Evolutionary conservation across 192 early-diverging fungal genomes (phyloP).

Genomic region (Mortierella claussenii): DNA sequence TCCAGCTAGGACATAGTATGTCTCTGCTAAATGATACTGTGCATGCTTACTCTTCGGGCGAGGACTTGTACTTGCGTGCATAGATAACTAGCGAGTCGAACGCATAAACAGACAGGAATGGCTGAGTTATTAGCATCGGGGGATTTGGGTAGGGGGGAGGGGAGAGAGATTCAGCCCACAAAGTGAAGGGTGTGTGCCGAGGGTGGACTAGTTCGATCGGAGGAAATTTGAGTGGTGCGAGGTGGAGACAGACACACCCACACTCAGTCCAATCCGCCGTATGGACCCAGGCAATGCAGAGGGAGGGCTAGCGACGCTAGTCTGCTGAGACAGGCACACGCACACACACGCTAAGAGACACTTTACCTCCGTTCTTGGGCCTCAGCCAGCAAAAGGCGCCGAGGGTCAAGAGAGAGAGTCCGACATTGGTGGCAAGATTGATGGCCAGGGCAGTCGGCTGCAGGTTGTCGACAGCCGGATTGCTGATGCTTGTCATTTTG

Average conservation of each 20-base stretch:
- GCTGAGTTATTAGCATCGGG: too few relatives aligned
- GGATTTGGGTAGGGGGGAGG: too few relatives aligned
- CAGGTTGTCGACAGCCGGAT: constrained; percentile 6
- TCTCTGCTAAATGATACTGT: not conserved
- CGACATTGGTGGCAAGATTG: constrained; percentile 47
- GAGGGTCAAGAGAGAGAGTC: constrained; percentile 35
- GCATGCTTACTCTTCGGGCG: constrained; percentile 34
- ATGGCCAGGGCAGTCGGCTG: constrained; percentile 31
- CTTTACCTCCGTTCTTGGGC: constrained; percentile 51
- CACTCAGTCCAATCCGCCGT: too few relatives aligned
- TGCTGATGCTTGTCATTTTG: constrained; percentile 15
- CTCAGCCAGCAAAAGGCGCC: constrained; percentile 47
- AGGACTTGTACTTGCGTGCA: constrained; percentile 39
- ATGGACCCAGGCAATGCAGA: too few relatives aligned
- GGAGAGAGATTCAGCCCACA: too few relatives aligned
- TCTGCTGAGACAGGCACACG: too few relatives aligned
- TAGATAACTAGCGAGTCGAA: constrained; percentile 51
- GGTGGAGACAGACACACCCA: too few relatives aligned
- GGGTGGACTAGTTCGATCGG: not conserved
- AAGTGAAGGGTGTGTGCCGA: too few relatives aligned
- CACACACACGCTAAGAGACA: too few relatives aligned
- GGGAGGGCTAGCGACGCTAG: too few relatives aligned
- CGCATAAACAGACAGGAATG: too few relatives aligned
- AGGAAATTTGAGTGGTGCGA: constrained; percentile 1
- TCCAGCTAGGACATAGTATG: too few relatives aligned